Evolutionary conservation across 768 basidiomycete species (phyloP).

Genomic region (Hypsizygus marmoreus): DNA sequence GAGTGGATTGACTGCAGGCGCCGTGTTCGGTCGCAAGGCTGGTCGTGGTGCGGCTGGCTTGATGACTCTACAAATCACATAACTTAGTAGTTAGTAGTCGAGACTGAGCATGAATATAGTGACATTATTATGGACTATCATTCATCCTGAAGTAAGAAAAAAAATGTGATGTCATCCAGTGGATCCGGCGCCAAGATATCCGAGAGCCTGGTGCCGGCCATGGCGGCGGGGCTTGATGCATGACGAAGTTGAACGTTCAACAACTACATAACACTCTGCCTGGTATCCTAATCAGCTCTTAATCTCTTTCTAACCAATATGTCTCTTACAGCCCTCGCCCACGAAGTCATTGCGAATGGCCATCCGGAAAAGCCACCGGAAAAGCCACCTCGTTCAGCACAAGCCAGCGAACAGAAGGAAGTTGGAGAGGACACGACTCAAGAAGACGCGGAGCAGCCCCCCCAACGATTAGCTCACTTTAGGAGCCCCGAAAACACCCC

Average conservation of each 20-base stretch:
- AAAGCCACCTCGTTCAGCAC: background rate
- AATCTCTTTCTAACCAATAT: slow-evolving; percentile 19
- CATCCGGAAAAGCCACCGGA: background rate
- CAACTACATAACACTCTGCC: no score
- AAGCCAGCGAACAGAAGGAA: background rate
- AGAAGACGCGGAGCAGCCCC: slow-evolving; percentile 5
- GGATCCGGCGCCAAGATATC: slow-evolving; percentile 11
- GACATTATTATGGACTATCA: no score
- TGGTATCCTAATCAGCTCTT: background rate
- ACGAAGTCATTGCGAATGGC: slow-evolving; percentile 14
- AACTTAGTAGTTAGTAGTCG: no score
- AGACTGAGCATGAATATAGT: no score
- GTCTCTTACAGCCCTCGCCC: slow-evolving; percentile 27
- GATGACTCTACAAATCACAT: no score
- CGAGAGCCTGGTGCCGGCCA: no score
- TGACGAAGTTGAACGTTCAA: no score
- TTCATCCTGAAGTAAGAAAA: no score
- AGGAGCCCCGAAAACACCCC: slow-evolving; percentile 49
- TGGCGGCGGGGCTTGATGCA: no score
- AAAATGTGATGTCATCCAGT: slow-evolving; percentile 21
- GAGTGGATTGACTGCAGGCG: slow-evolving; percentile 64
- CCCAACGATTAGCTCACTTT: slow-evolving; percentile 23
- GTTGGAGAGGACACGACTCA: background rate
- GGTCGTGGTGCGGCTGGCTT: slow-evolving; percentile 45
- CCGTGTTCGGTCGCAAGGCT: slow-evolving; percentile 64